Base-by-base conservation (phyloP, 352 stramenopile genomes). In the Pythium volutum region DNA sequence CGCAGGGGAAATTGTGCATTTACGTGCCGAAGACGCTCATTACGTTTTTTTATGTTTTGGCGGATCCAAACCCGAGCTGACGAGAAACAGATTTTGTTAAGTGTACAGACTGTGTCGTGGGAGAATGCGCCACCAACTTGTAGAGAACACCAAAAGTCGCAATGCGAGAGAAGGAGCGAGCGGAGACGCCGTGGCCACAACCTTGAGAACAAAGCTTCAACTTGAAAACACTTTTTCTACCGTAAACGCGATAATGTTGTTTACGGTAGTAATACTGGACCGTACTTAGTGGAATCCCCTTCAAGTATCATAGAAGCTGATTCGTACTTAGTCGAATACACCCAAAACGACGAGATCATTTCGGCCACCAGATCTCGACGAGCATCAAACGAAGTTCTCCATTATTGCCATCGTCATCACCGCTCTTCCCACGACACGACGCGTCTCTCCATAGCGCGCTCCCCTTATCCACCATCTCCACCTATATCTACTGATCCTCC, bases 1-100 rank as follows among this genome's bases (percentile, higher is more conserved):
- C 16, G 53, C 60, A 6, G 60, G 60, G 2, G 60, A 67, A 25
- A 29, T 51, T 2, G 31, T 67, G 9, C 51, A 51, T 8, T 12
- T 62, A 22, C 43, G 39, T 2, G 60, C 29, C 7, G 18, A 42
- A n/a, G n/a, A n/a, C n/a, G n/a, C n/a, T n/a, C n/a, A n/a, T n/a
- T n/a, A n/a, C n/a, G n/a, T n/a, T n/a, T n/a, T n/a, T n/a, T n/a
- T n/a, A n/a, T n/a, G n/a, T n/a, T n/a, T n/a, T n/a, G n/a, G n/a
- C 12, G 33, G 12, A 38, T 38, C 12, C 7, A 7, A 12, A 38
- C 12, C 33, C 33, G 12, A 38, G 33, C 33, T 38, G 33, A 38
- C 33, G 7, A n/a, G 33, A 38, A 12, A 38, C 33, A 12, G 12
- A 14, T 38, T 38, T 7, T 38, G 33, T 7, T 14, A 38, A 14